These are phyloP conservation scores for Pneumocystis oryctolagi DNA, from an alignment of 1,139 yeast genomes.

Conservation along the genomic window DNA sequence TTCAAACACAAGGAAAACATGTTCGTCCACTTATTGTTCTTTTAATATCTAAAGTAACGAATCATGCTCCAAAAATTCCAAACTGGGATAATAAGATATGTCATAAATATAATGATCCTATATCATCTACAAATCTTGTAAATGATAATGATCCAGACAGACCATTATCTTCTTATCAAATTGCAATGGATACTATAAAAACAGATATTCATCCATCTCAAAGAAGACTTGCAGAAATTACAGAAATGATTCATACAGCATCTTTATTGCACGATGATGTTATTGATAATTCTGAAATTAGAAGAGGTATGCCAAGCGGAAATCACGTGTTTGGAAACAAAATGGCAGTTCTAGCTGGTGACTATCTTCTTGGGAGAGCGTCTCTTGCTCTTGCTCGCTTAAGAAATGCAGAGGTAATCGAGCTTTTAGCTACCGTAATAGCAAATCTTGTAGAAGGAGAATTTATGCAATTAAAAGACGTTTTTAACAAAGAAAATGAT, in stretches of 20 bases:
- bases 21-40: slow-evolving; percentile 83
- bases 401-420: slow-evolving; percentile 93
- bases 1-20: slow-evolving; percentile 91
- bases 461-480: slow-evolving; percentile 92
- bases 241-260: slow-evolving; percentile 97
- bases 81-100: slow-evolving; percentile 15
- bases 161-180: slow-evolving; percentile 33
- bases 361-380: slow-evolving; percentile 85
- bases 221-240: slow-evolving; percentile 87
- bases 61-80: slow-evolving; percentile 39
- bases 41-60: slow-evolving; percentile 64
- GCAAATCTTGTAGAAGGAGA: slow-evolving; percentile 97
- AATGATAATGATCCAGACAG: slow-evolving; percentile 69
- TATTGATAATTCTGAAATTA: slow-evolving; percentile 77
- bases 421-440: slow-evolving; percentile 82
- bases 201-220: slow-evolving; percentile 78
- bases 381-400: slow-evolving; percentile 88
- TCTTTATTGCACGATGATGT: slow-evolving; percentile 95
- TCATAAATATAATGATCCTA: slow-evolving; percentile 24
- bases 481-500: slow-evolving; percentile 68
- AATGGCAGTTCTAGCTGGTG: slow-evolving; percentile 96
- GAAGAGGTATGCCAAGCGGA: slow-evolving; percentile 85
- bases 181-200: slow-evolving; percentile 23
- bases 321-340: slow-evolving; percentile 89
- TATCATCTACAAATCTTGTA: slow-evolving; percentile 67